These are phyloP conservation scores for Colletotrichum karsti DNA, from an alignment of 2,329 filamentous ascomycete genomes.

Conservation along the genomic window DNA sequence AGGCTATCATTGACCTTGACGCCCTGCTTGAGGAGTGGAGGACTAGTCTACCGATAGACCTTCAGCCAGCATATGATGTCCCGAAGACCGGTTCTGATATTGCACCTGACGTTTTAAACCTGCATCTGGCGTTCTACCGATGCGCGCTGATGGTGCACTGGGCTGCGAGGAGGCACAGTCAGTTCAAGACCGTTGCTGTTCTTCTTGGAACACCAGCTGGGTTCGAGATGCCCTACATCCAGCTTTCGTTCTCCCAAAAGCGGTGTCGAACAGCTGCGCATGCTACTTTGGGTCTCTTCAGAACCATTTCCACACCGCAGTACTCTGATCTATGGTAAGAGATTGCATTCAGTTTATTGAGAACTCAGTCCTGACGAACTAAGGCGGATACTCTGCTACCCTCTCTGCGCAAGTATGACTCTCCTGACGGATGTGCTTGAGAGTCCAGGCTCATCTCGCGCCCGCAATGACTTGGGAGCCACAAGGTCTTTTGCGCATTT, in stretches of 20 bases:
- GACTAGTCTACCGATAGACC: background rate
- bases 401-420: constrained; percentile 19
- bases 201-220: background rate
- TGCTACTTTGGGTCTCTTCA: constrained; percentile 11
- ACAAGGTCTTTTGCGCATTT: constrained; percentile 22
- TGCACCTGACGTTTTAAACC: constrained; percentile 11
- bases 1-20: constrained; percentile 24
- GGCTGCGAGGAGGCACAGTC: constrained; percentile 10
- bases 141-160: constrained; percentile 23
- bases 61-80: constrained; percentile 13
- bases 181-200: constrained; percentile 1
- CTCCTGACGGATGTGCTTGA: constrained; percentile 26
- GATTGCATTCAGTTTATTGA: background rate
- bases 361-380: background rate
- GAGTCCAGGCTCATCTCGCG: constrained; percentile 5
- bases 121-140: constrained; percentile 25
- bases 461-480: constrained; percentile 13
- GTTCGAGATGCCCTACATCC: constrained; percentile 3
- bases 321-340: constrained; percentile 24
- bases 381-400: constrained; percentile 26
- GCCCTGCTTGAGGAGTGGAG: constrained; percentile 24
- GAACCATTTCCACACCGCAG: constrained; percentile 6
- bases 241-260: constrained; percentile 17
- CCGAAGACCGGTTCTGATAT: background rate
- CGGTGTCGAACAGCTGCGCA: constrained; percentile 21